Conservation (phyloP, 2,329 filamentous ascomycete genomes). For the Thelonectria olida region DNA sequence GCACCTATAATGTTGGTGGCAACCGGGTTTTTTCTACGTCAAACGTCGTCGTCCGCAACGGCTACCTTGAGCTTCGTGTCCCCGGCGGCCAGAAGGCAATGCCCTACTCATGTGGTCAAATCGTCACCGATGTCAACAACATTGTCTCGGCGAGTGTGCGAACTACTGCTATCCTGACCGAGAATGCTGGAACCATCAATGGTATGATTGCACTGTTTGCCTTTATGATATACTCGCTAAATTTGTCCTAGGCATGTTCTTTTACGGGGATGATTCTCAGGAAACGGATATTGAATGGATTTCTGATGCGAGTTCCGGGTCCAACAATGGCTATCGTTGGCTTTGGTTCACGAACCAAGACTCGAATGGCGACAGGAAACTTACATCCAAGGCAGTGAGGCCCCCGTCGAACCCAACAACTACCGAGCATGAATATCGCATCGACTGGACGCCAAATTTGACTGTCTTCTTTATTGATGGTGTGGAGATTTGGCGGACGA, state of each 20-base stretch:
- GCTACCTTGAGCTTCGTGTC: constrained; percentile 42
- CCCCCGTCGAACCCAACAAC: constrained; percentile 36
- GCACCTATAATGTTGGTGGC: constrained; percentile 30
- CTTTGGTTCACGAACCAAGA: constrained; percentile 46
- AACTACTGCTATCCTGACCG: constrained; percentile 41
- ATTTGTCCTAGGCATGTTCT: constrained; percentile 40
- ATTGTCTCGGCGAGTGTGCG: constrained; percentile 44
- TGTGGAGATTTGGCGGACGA: constrained; percentile 37
- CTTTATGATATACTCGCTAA: not conserved
- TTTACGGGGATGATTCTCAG: constrained; percentile 39
- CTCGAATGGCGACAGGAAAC: constrained; percentile 29
- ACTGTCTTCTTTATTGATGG: constrained; percentile 42
- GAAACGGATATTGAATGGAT: constrained; percentile 47
- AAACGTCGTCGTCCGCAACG: constrained; percentile 36
- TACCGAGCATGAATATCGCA: constrained; percentile 44
- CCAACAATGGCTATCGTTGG: constrained; percentile 37
- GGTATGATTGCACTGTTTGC: constrained; percentile 24
- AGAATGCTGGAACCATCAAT: constrained; percentile 43
- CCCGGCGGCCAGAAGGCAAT: constrained; percentile 36
- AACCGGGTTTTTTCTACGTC: constrained; percentile 20
- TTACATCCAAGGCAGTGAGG: constrained; percentile 20
- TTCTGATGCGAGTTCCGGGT: constrained; percentile 39
- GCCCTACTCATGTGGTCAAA: constrained; percentile 38
- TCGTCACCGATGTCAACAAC: constrained; percentile 37
- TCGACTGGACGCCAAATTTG: constrained; percentile 41